Evolutionary conservation across 2,329 filamentous ascomycete species (phyloP).

Genomic region (Fusarium denticulatum): DNA sequence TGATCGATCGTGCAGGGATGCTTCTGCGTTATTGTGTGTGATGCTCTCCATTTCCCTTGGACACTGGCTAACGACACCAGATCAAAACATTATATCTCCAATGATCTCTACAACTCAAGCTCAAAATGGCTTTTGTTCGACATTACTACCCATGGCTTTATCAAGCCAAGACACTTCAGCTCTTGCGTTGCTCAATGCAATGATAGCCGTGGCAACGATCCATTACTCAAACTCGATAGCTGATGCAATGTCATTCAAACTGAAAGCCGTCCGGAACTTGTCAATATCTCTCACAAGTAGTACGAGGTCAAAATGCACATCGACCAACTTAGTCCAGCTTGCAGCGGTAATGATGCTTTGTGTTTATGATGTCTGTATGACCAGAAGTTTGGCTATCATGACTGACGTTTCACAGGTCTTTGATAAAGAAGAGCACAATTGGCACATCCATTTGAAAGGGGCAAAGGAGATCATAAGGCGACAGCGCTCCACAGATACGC

Average conservation of each 20-base stretch:
- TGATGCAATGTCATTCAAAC: neutral
- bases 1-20: neutral
- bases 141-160: neutral
- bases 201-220: neutral
- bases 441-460: neutral
- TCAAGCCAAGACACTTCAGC: neutral
- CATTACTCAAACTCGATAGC: neutral
- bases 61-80: neutral
- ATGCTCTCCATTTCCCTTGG: accelerated
- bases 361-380: neutral
- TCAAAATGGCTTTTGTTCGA: neutral
- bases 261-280: neutral
- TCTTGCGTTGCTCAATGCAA: neutral
- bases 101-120: neutral
- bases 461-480: neutral
- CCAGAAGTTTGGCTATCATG: accelerated
- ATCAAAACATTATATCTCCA: neutral
- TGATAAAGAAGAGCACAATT: neutral
- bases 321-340: neutral
- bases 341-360: conserved; percentile 3
- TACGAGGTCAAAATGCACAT: neutral
- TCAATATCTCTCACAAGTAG: neutral
- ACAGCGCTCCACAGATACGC: neutral
- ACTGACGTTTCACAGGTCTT: neutral
- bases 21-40: neutral